These are phyloP conservation scores for Oryza meridionalis DNA, from an alignment of 176 grass and related monocot species.

Conservation along the genomic window DNA sequence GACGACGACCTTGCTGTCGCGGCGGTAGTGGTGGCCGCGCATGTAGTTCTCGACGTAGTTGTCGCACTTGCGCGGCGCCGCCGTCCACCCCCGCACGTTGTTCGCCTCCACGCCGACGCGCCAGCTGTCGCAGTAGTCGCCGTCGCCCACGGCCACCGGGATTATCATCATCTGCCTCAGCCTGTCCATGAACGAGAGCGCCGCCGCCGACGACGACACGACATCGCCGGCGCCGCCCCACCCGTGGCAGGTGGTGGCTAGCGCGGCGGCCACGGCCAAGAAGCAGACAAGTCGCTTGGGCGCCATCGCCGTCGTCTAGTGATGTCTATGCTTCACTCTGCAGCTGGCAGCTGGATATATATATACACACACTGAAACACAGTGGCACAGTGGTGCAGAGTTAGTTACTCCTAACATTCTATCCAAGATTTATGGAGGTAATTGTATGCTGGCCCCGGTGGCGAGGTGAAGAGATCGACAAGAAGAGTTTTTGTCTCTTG, in stretches of 20 bases:
- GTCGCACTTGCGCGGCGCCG: constrained; percentile 15
- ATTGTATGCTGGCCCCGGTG: no score
- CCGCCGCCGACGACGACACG: no score
- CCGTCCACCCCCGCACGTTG: constrained; percentile 18
- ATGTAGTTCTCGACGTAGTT: constrained; percentile 36
- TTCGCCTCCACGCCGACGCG: constrained; percentile 35
- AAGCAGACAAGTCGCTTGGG: background rate
- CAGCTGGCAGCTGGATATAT: background rate
- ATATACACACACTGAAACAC: background rate
- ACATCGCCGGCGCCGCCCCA: no score
- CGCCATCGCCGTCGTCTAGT: background rate
- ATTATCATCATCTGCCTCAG: background rate
- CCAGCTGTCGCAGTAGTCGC: constrained; percentile 41
- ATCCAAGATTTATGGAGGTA: no score
- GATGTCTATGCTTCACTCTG: no score
- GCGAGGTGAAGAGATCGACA: no score
- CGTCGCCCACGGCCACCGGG: background rate
- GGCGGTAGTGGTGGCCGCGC: constrained; percentile 31
- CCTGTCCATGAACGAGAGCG: no score
- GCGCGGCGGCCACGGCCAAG: no score
- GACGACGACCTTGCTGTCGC: constrained; percentile 23
- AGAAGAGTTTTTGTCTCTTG: no score
- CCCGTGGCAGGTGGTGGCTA: no score
- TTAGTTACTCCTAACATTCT: no score
- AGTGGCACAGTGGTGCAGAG: no score